These are phyloP conservation scores for Tetradesmus obliquus DNA, from an alignment of 139 green algal species.

Conservation along the genomic window DNA sequence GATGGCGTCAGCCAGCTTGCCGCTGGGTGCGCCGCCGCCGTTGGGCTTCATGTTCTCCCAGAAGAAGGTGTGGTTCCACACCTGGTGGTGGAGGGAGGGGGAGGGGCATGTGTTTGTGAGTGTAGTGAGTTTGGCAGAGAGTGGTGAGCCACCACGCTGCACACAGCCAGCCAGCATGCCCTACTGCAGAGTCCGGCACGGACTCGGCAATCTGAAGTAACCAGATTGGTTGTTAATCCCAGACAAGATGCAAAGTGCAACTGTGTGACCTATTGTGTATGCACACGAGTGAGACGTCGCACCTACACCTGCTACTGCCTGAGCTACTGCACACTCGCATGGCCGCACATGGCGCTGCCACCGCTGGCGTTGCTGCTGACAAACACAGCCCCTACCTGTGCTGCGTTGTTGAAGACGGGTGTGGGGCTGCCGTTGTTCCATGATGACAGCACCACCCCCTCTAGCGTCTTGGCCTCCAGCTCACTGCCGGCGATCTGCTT, in stretches of 20 bases:
- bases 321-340: not conserved
- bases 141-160: not conserved
- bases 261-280: too few relatives aligned
- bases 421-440: conserved; percentile 68
- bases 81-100: conserved; percentile 8
- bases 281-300: too few relatives aligned
- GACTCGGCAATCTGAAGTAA: too few relatives aligned
- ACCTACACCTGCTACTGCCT: conserved; percentile 62
- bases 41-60: conserved; percentile 64
- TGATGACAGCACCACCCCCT: conserved; percentile 67
- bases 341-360: not conserved
- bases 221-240: too few relatives aligned
- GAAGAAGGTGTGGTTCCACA: conserved; percentile 75
- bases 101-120: not conserved
- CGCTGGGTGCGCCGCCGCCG: conserved; percentile 38
- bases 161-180: too few relatives aligned
- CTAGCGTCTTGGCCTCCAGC: conserved; percentile 82
- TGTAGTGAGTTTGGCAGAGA: not conserved
- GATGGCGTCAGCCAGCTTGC: conserved; percentile 77
- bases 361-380: too few relatives aligned
- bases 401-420: conserved; percentile 94
- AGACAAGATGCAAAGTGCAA: too few relatives aligned
- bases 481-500: conserved; percentile 90
- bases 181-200: too few relatives aligned
- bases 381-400: conserved; percentile 63